Evolutionary conservation across 345 rosid species (phyloP).

Genomic region (Garcia nutans): DNA sequence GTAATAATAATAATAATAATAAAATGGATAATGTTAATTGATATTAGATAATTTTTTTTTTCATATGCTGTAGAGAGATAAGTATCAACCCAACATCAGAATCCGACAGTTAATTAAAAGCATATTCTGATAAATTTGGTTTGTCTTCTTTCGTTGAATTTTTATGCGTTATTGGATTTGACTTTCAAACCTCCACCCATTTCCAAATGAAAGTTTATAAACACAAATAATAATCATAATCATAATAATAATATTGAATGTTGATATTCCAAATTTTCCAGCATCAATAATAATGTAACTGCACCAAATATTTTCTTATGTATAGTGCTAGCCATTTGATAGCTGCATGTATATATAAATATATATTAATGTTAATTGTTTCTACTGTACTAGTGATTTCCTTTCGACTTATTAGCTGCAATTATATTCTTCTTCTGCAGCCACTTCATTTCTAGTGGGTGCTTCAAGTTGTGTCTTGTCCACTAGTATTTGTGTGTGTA

Average conservation of each 20-base stretch:
- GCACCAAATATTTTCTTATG: no score
- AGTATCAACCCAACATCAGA: not conserved
- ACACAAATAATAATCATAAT: no score
- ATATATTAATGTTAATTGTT: not conserved
- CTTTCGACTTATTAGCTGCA: not conserved
- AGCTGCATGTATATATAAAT: not conserved
- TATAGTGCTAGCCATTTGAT: no score
- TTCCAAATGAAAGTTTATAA: not conserved
- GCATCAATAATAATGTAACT: no score
- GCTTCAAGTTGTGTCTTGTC: constrained; percentile 14
- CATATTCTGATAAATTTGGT: not conserved
- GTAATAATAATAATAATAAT: no score
- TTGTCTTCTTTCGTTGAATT: constrained; percentile 8
- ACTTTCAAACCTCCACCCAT: constrained; percentile 7
- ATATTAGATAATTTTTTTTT: no score
- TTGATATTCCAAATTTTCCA: no score
- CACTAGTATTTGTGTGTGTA: not conserved
- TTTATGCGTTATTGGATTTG: constrained; percentile 11
- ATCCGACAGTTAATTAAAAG: not conserved
- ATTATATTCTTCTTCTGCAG: not conserved
- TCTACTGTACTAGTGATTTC: not conserved
- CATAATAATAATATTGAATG: no score
- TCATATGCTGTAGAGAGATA: no score
- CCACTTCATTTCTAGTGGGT: constrained; percentile 11
- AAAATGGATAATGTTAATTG: no score